These are phyloP conservation scores for Leccinum pachyderme DNA, from an alignment of 1,284 basidiomycete genomes.

Conservation along the genomic window DNA sequence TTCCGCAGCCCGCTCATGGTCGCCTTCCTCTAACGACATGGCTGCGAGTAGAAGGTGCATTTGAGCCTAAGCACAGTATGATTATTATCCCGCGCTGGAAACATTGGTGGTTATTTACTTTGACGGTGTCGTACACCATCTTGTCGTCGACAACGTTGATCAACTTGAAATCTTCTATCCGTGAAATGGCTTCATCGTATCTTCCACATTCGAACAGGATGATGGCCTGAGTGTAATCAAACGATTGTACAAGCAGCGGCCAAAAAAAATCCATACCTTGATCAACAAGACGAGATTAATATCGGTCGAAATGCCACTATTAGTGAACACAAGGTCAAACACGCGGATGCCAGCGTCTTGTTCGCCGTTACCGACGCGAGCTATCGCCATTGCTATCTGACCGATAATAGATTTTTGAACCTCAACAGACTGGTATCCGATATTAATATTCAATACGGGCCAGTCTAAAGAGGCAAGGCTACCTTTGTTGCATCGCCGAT, in stretches of 20 bases:
- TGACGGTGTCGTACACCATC: background rate
- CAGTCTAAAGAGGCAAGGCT: background rate
- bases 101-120: background rate
- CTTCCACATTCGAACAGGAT: constrained; percentile 3
- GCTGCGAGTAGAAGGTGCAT: background rate
- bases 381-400: constrained; percentile 5
- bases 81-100: background rate
- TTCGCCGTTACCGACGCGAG: background rate
- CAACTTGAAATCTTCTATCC: background rate
- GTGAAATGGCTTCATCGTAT: background rate
- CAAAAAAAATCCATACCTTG: background rate
- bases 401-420: background rate
- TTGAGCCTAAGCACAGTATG: background rate
- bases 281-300: constrained; percentile 3
- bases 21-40: background rate
- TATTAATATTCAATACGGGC: background rate
- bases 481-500: background rate
- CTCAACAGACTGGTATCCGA: background rate
- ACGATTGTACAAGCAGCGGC: no score
- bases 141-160: background rate
- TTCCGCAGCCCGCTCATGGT: background rate
- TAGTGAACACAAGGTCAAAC: constrained; percentile 11
- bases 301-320: background rate
- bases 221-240: constrained; percentile 1
- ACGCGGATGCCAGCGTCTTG: background rate